Base-by-base conservation (phyloP, 1,284 basidiomycete species). In the Tylopilus orsonianus region DNA sequence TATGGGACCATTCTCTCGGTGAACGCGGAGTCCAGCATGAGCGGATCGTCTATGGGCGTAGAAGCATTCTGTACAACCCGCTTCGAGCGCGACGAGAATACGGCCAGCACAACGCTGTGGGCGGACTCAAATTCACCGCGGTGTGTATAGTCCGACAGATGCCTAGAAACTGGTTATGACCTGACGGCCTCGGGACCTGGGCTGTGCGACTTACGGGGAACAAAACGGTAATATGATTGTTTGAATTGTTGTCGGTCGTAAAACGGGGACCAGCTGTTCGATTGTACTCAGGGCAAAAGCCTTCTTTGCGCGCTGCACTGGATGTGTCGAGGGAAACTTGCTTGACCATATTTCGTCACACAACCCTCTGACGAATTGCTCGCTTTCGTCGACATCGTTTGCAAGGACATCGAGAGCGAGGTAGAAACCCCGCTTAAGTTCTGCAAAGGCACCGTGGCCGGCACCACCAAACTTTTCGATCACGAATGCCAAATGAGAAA, bases 81-180 rank as follows among this genome's bases (percentile, higher is more conserved):
- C 50, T 77, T 73, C 0, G 80, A 78, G 54, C 78, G 75, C 14
- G 81, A 74, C 14, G 82, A 77, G 57, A 89, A 82, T 19, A 87
- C 73, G 3, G 86, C 74, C 6, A 90, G 68, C 42, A 90, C 71
- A 24, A 87, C 84, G 3, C 87, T 89, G 62, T 90, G 87, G 5
- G 85, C 78, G 0, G 85, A 85, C 62, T 90, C 87, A 52, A 79
- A 89, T 16, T 78, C 80, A 53, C 87, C 84, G 27, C 85, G 79
- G 50, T 85, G 70, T 13, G 65, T 65, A n/a, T 78, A 54, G 52
- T 83, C 74, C 41, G 70, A 72, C 19, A 86, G 71, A 60, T 82
- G 75, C 35, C 83, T 86, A 55, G 35, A 47, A 30, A 38, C 18
- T 4, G 8, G 13, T 39, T 23, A 22, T 46, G 7, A 43, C 20